These are phyloP conservation scores for Simplicillium sp. DNA, from an alignment of 2,329 filamentous ascomycete genomes.

Conservation along the genomic window DNA sequence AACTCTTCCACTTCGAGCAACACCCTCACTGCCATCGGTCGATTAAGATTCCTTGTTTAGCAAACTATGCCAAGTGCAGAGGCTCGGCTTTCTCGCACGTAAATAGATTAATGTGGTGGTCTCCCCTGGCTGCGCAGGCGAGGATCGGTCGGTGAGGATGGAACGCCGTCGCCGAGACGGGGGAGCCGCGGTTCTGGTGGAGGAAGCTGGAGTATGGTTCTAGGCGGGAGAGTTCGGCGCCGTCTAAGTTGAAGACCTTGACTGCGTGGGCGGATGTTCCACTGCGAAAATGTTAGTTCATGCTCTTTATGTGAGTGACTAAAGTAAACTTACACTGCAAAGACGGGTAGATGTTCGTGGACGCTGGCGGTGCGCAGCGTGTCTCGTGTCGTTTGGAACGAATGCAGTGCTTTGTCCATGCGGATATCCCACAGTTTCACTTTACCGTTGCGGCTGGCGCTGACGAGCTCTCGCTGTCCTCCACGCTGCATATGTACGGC, in stretches of 20 bases:
- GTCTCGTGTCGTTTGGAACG: conserved; percentile 65
- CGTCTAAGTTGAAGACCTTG: conserved; percentile 86
- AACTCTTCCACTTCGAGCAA: no score
- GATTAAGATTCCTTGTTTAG: no score
- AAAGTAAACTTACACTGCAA: conserved; percentile 66
- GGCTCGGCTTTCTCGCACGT: conserved; percentile 49
- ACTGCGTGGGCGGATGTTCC: conserved; percentile 82
- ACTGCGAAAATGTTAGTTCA: conserved; percentile 32
- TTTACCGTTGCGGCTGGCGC: conserved; percentile 84
- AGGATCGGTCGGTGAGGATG: conserved; percentile 91
- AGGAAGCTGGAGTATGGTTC: conserved; percentile 89
- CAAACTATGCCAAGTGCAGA: conserved; percentile 4
- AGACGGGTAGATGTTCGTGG: conserved; percentile 93
- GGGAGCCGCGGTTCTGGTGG: conserved; percentile 67
- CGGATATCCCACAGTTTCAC: conserved; percentile 95
- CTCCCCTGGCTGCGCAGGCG: conserved; percentile 75
- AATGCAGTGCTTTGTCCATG: conserved; percentile 67
- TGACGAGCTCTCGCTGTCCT: conserved; percentile 82
- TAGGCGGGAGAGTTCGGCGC: conserved; percentile 67
- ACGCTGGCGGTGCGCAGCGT: conserved; percentile 79
- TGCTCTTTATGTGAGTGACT: not conserved
- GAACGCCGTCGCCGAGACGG: conserved; percentile 85
- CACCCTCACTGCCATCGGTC: no score
- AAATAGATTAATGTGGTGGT: conserved; percentile 86
- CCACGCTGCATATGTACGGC: conserved; percentile 96